phyloP scores from a whole-genome alignment of 2,329 filamentous ascomycete species.

The Thyridium curvatum region DNA sequence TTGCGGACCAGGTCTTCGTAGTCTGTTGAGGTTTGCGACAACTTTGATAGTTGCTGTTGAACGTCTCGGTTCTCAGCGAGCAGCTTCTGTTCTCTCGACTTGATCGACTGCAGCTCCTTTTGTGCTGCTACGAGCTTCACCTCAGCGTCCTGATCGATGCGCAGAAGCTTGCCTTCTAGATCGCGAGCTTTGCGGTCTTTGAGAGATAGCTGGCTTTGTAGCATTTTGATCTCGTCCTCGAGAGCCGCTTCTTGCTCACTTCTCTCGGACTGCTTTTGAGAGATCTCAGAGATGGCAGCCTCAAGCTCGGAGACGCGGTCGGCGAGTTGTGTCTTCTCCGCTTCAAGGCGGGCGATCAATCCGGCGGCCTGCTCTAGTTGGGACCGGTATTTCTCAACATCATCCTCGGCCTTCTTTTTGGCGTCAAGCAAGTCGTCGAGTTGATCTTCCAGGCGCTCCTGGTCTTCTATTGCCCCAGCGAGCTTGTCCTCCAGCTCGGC shows the following conservation, averaged over 20 bases:
- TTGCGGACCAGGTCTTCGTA: conserved; percentile 90
- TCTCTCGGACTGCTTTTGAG: conserved; percentile 63
- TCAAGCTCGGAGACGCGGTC: conserved; percentile 65
- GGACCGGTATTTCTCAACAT: conserved; percentile 69
- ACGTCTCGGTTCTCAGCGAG: conserved; percentile 75
- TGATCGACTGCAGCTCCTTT: conserved; percentile 72
- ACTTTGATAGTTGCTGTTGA: conserved; percentile 76
- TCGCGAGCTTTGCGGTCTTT: conserved; percentile 90
- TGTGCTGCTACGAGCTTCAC: conserved; percentile 71
- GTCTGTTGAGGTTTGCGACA: conserved; percentile 87
- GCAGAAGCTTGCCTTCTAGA: conserved; percentile 75
- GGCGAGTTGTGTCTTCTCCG: conserved; percentile 73
- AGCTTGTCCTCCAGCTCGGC: conserved; percentile 89
- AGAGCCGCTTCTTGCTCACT: conserved; percentile 71
- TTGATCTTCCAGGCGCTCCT: conserved; percentile 89
- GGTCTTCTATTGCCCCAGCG: conserved; percentile 84
- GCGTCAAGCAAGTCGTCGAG: conserved; percentile 82
- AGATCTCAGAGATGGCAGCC: conserved; percentile 61
- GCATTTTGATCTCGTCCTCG: conserved; percentile 79
- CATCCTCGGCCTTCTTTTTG: conserved; percentile 82
- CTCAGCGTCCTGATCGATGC: conserved; percentile 83
- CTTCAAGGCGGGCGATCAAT: conserved; percentile 79
- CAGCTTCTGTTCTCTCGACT: conserved; percentile 69
- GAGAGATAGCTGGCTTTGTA: conserved; percentile 81
- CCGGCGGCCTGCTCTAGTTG: conserved; percentile 89